Evolutionary conservation across 768 basidiomycete genomes (phyloP).

Genomic region (Lactifluus subvellereus): DNA sequence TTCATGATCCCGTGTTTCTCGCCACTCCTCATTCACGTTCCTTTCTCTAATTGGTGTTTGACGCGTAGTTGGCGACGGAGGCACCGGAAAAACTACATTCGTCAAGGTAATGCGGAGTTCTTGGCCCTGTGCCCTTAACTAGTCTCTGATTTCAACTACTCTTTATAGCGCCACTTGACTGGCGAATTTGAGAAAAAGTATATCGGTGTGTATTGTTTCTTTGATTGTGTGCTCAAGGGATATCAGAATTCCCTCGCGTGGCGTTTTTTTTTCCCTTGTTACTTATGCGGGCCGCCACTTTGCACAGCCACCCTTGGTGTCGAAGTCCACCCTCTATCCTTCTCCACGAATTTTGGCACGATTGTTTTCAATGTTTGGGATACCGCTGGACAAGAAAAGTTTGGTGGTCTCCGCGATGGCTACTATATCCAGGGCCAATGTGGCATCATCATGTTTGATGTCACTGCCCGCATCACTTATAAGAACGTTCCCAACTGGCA

Average conservation of each 20-base stretch:
- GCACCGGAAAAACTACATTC: slow-evolving; percentile 97
- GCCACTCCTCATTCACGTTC: slow-evolving; percentile 19
- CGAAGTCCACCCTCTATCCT: slow-evolving; percentile 93
- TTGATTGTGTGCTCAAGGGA: not conserved
- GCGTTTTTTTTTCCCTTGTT: slow-evolving; percentile 2
- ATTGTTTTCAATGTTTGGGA: slow-evolving; percentile 99
- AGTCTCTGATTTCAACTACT: slow-evolving; percentile 45
- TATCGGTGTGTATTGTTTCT: slow-evolving; percentile 59
- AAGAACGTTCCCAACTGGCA: slow-evolving; percentile 99
- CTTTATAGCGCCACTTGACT: slow-evolving; percentile 84
- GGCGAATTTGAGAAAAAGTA: slow-evolving; percentile 99
- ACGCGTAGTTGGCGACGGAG: slow-evolving; percentile 82
- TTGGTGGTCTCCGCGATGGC: slow-evolving; percentile 96
- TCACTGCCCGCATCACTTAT: slow-evolving; percentile 99
- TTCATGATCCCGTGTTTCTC: slow-evolving; percentile 29
- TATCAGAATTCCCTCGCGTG: not conserved
- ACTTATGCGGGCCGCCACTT: slow-evolving; percentile 17
- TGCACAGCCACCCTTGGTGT: slow-evolving; percentile 93
- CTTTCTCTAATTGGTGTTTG: slow-evolving; percentile 24
- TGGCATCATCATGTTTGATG: slow-evolving; percentile 99
- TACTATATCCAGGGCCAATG: slow-evolving; percentile 98
- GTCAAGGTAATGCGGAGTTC: slow-evolving; percentile 64
- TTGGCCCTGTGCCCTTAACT: slow-evolving; percentile 38
- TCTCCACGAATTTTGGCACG: slow-evolving; percentile 97
- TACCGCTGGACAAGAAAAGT: slow-evolving; percentile 99